Evolutionary conservation across 164 flowering plant genomes (phyloP), one percentile per base, ranked within the genome.

Genomic region (Vitis amurensis): DNA sequence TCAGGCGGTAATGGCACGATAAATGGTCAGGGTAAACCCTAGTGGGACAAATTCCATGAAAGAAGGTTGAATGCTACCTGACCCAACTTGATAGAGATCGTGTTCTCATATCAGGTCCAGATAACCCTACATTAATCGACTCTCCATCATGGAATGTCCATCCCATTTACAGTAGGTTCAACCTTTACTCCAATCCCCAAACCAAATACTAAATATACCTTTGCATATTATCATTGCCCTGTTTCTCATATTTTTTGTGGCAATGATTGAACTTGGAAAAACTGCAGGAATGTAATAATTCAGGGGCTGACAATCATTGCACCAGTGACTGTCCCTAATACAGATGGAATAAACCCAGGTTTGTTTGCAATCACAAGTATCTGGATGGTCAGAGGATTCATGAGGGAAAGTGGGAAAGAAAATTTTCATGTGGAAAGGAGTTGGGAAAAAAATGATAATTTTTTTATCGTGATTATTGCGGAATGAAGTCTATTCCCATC

Each of bases 331-430:
- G 85, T 89, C 63, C 92, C 97, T 12, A 90, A 92, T 78, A 91
- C 97, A 8, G 97, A 90, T 74, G 97, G 97, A 7, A 90, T 91
- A 50, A 70, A 90, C 67, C 95, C 97, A 75, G 93, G 91, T 86
- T 61, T 4, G 73, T 65, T 50, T 37, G 13, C 55, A 37, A 37
- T 37, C 44, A 23, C 27, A 23, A 23, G 27, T 23, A 23, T 37
- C 0, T 37, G 44, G 44, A 37, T 6, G 7, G 44, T 37, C 0
- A 37, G 27, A 23, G 27, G 27, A 23, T 23, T 37, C 44, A 37
- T 23, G 27, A 0, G 27, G 27, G 27, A 37, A 37, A 37, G 27
- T 23, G 27, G 27, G 27, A 23, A 23, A 23, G 27, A 23, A 23
- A 23, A 23, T 23, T 23, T 23, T 23, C 27, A 23, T 23, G 27